A percentile compares a stretch with the other conserved stretches of the same genome.
Evolutionary conservation across 441 rosid genomes (phyloP).

Genomic region (Hypseocharis bilobata): DNA sequence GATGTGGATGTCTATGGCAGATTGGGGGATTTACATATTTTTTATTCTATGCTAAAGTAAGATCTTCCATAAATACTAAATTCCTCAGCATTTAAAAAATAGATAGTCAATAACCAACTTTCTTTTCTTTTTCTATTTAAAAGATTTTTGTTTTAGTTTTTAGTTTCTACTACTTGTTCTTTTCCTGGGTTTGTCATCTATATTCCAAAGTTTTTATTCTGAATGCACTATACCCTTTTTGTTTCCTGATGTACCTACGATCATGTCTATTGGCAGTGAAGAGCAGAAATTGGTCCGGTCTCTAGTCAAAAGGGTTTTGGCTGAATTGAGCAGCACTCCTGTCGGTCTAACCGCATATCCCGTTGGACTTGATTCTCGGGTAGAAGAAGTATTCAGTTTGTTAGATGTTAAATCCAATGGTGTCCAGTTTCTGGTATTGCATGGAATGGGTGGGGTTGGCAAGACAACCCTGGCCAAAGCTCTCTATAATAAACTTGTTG

Average conservation of each 20-base stretch:
- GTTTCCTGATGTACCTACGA: not conserved
- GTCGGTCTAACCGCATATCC: conserved; percentile 32
- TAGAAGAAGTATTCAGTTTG: conserved; percentile 22
- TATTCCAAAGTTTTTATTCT: not conserved
- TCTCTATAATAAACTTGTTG: conserved; percentile 33
- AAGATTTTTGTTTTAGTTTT: too few species aligned
- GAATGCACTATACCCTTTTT: not conserved
- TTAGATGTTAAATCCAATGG: conserved; percentile 24
- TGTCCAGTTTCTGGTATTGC: conserved; percentile 33
- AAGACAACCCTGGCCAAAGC: conserved; percentile 56
- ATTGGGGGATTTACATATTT: not conserved
- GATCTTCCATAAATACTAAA: not conserved
- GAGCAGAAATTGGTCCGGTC: conserved; percentile 23
- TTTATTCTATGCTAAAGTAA: not conserved
- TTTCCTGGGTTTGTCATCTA: not conserved
- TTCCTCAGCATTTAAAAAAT: not conserved
- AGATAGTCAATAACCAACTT: not conserved
- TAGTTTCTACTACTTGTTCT: too few species aligned
- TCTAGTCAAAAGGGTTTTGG: conserved; percentile 35
- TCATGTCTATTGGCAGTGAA: conserved; percentile 22
- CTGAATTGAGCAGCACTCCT: conserved; percentile 39
- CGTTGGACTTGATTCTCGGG: conserved; percentile 46
- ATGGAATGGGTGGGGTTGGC: conserved; percentile 60
- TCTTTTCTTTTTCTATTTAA: not conserved
- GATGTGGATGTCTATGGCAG: not conserved